Base-by-base conservation (phyloP, 1,284 basidiomycete genomes). In the Boletus sp. region DNA sequence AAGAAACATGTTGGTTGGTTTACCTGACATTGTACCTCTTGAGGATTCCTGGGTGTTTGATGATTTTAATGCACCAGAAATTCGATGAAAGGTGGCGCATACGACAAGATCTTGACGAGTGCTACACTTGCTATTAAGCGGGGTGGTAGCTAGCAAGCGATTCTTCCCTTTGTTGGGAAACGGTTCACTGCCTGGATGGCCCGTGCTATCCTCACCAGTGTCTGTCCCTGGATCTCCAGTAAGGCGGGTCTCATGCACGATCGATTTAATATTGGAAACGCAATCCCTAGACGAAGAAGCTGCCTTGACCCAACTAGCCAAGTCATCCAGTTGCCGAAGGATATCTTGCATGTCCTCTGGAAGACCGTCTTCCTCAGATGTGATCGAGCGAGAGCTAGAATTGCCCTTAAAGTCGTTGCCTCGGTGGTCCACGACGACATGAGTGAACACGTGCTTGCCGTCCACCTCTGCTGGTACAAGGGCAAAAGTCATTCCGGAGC, bases 301-400 rank as follows among this genome's bases (percentile, higher is more conserved):
- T 31, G 52, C 52, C 31, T 57, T 71, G 51, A 74, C 61, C 71
- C 68, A 71, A 43, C n/a, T 51, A 4, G 69, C 69, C 49, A 71
- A 39, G 42, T 71, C 67, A 41, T 73, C 71, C 45, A 74, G 52
- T 46, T 73, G 61, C 33, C 49, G 57, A 7, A 71, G 61, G 3
- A 71, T 53, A 20, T 67, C 70, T 35, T 49, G 65, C 67, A 74
- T 70, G 47, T 71, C 69, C 22, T 61, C 59, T 37, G 65, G 68
- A 44, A 73, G 60, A 27, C 71, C 68, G n/a, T 44, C 33, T 20
- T 52, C 22, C 15, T 9, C 35, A 18, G 50, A 22, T 24, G 51
- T 36, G 35, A 35, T 7, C 11, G 33, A 35, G 45, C 22, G 6
- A 37, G n/a, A 35, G 31, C 12, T 18, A 12, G 27, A 36, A 24